A percentile compares a stretch with the other conserved stretches of the same genome.
phyloP scores from a whole-genome alignment of 2,329 filamentous ascomycete species.

The Albifimbria verrucaria region DNA sequence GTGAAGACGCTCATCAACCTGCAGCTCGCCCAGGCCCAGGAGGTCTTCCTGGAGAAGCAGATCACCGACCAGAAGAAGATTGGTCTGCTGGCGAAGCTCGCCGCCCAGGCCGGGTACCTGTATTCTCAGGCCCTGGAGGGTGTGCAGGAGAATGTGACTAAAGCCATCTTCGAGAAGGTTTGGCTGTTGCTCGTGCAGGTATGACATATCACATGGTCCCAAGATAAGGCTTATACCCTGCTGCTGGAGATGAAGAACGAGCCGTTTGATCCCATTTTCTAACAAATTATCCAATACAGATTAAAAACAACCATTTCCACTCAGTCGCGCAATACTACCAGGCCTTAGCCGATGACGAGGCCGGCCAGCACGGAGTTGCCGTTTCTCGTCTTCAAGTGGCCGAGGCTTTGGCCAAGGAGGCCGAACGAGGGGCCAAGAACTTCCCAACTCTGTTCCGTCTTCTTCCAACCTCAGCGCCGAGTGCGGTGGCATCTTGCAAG shows the following conservation, averaged over 20 bases:
- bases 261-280: background rate
- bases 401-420: constrained; percentile 74
- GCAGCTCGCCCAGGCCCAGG: constrained; percentile 93
- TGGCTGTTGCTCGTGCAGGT: constrained; percentile 84
- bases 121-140: constrained; percentile 88
- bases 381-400: constrained; percentile 81
- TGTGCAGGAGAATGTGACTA: constrained; percentile 87
- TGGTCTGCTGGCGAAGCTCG: constrained; percentile 85
- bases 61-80: constrained; percentile 89
- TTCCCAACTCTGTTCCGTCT: constrained; percentile 75
- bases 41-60: constrained; percentile 97
- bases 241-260: no score
- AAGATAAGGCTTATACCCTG: no score
- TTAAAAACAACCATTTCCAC: constrained; percentile 77
- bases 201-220: constrained; percentile 22
- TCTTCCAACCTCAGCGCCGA: constrained; percentile 83
- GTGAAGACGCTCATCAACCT: constrained; percentile 92
- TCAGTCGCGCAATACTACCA: constrained; percentile 94
- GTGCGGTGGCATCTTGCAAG: constrained; percentile 68
- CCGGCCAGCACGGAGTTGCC: constrained; percentile 79
- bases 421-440: constrained; percentile 68
- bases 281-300: constrained; percentile 32
- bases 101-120: constrained; percentile 83
- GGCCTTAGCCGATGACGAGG: constrained; percentile 84
- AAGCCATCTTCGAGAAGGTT: constrained; percentile 88